Evolutionary conservation across 2,329 filamentous ascomycete genomes (phyloP).

Genomic region (Polytolypa hystricis): DNA sequence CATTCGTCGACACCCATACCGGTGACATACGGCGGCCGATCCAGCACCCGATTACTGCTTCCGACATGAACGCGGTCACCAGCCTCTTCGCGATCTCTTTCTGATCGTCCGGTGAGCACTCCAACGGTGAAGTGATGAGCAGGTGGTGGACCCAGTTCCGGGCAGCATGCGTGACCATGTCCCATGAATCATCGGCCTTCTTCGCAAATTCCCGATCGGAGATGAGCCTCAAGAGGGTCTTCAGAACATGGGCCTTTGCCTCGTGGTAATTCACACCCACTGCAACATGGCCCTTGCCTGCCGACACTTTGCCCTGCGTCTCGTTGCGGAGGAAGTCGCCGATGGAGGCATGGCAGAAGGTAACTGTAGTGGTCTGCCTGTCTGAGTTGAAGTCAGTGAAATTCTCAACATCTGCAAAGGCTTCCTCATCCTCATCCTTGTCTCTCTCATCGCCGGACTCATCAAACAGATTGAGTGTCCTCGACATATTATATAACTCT

Average conservation of each 20-base stretch:
- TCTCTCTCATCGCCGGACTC: slow-evolving; percentile 10
- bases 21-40: no score
- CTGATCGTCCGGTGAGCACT: no score
- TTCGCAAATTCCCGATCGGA: slow-evolving; percentile 1
- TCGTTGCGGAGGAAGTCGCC: slow-evolving; percentile 15
- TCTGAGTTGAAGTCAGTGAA: slow-evolving; percentile 15
- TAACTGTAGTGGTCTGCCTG: slow-evolving; percentile 11
- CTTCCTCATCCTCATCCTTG: slow-evolving; percentile 4
- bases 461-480: background rate
- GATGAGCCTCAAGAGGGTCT: slow-evolving; percentile 4
- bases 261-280: slow-evolving; percentile 14
- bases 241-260: slow-evolving; percentile 12
- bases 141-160: no score
- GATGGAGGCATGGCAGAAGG: slow-evolving; percentile 17
- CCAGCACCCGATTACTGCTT: no score
- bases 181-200: background rate
- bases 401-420: slow-evolving; percentile 7
- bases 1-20: no score
- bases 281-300: slow-evolving; percentile 4
- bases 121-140: no score
- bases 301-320: slow-evolving; percentile 11
- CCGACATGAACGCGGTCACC: no score
- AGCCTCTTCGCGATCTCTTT: no score
- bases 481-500: slow-evolving; percentile 9
- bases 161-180: no score